Evolutionary conservation across 305 asterid species (phyloP).

Genomic region (Fraxinus nigra): DNA sequence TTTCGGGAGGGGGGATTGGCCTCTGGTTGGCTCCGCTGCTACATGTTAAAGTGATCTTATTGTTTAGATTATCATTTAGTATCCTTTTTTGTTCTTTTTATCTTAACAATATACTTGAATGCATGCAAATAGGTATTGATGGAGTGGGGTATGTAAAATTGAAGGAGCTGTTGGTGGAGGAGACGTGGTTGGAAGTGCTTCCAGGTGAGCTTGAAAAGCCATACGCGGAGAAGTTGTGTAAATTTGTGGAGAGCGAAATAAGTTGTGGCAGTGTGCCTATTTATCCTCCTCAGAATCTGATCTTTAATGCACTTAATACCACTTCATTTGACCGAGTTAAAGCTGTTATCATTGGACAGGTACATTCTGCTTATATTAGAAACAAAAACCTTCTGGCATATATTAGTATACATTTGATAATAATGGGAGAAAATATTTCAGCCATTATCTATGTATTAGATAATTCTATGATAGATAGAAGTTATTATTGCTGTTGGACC

Average conservation of each 20-base stretch:
- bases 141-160: conserved; percentile 51
- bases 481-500: not conserved
- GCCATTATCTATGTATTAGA: not conserved
- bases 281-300: conserved; percentile 85
- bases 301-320: conserved; percentile 82
- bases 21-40: not conserved
- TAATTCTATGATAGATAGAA: not conserved
- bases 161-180: conserved; percentile 78
- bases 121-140: conserved; percentile 26
- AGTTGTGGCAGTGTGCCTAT: conserved; percentile 49
- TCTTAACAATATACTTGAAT: not conserved
- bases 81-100: not conserved
- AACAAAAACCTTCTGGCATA: conserved; percentile 12
- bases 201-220: conserved; percentile 77
- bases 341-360: conserved; percentile 97
- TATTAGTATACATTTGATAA: not conserved
- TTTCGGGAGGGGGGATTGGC: not conserved
- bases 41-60: not conserved
- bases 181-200: conserved; percentile 70
- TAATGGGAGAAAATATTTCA: not conserved
- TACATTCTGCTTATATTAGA: conserved; percentile 22
- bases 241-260: conserved; percentile 68
- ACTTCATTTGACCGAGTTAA: conserved; percentile 75
- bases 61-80: not conserved
- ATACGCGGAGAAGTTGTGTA: conserved; percentile 55